Base-by-base conservation (phyloP, 108 stramenopile genomes). In the Schizochytrium sp. region DNA sequence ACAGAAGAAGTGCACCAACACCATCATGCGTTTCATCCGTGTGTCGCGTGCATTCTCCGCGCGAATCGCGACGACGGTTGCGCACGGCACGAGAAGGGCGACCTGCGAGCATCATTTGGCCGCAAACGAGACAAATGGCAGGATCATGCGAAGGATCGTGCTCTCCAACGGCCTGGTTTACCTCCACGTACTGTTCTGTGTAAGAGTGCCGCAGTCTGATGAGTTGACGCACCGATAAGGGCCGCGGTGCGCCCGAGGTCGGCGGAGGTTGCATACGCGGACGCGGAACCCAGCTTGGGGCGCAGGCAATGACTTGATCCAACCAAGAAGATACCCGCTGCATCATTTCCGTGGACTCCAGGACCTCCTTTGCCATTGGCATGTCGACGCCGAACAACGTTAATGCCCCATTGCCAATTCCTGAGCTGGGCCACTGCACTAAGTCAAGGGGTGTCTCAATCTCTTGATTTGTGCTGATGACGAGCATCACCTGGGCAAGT, bases 1-100 rank as follows among this genome's bases (percentile, higher is more conserved):
- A 96, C 96, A 97, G 93, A 90, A 97, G 97, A 88, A 96, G 96
- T 10, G 97, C 94, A 2, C 97, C 97, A 47, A 97, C 93, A 21
- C 96, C 97, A 23, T 96, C 96, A 10, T 96, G 96, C 87, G 90
- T 91, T 58, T 96, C 94, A 58, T 95, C 89, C 5, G 96, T 95
- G 88, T 96, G 96, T 2, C 95, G 57, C 4, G 97, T 97, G 72
- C 97, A 97, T 19, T 95, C 94, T 19, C 96, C 97, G 44, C 95
- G 93, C 10, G 94, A 92, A 2, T 93, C 94, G 76, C 87, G 88
- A 57, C 91, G 55, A 6, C 48, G 45, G 51, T 83, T 83, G 19
- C 51, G 45, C 14, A 63, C 18, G 88, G 55, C 88, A 10, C 95
- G 94, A 58, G 95, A 88, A 8, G 90, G 34, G 16, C 93, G 92